Evolutionary conservation across 805 yeast genomes (phyloP).

Genomic region (Lipomyces kockii): DNA sequence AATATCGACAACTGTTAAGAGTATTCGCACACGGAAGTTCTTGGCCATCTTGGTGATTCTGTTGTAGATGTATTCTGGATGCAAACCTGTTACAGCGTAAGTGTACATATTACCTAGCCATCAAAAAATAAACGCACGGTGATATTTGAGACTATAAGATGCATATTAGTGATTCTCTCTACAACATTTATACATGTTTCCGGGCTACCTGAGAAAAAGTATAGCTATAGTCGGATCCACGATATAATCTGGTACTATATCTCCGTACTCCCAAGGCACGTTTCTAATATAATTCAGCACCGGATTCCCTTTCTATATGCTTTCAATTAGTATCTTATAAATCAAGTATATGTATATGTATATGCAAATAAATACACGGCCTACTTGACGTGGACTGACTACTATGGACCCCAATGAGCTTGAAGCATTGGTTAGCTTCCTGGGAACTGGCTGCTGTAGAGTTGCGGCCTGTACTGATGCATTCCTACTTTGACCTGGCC

Average conservation of each 20-base stretch:
- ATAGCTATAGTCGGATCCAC: slow-evolving; percentile 46
- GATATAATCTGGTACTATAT: slow-evolving; percentile 47
- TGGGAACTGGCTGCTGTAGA: slow-evolving; percentile 31
- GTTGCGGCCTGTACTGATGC: slow-evolving; percentile 4
- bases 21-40: slow-evolving; percentile 43
- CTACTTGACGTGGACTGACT: slow-evolving; percentile 36
- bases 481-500: background rate
- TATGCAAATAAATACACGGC: background rate
- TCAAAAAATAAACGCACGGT: slow-evolving; percentile 23
- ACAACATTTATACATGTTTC: background rate
- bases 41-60: slow-evolving; percentile 46
- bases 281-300: slow-evolving; percentile 36
- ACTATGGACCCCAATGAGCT: slow-evolving; percentile 21
- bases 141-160: slow-evolving; percentile 36
- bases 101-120: background rate
- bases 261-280: slow-evolving; percentile 42
- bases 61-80: slow-evolving; percentile 50
- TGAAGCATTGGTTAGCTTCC: slow-evolving; percentile 11
- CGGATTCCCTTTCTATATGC: slow-evolving; percentile 37
- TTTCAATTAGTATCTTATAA: background rate
- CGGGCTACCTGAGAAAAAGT: slow-evolving; percentile 43
- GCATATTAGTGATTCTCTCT: background rate
- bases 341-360: background rate
- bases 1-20: slow-evolving; percentile 48
- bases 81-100: slow-evolving; percentile 38